Conservation (phyloP, 1,139 yeast genomes). For the Candida sojae region DNA sequence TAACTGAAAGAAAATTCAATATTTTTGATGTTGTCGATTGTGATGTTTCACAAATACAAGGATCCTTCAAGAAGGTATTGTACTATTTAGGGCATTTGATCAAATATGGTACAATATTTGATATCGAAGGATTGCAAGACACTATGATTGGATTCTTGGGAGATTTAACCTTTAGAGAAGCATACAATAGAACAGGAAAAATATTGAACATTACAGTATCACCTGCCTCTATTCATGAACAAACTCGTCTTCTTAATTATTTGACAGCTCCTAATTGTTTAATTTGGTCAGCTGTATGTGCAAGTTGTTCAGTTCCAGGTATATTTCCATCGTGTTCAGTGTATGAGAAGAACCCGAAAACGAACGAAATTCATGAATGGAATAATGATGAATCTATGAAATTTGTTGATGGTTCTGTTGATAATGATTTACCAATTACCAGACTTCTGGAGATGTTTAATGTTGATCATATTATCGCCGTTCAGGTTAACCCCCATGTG, state of each 20-base stretch:
- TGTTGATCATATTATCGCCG: constrained; percentile 94
- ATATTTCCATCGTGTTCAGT: constrained; percentile 85
- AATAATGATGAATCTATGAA: constrained; percentile 73
- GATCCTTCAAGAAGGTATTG: constrained; percentile 42
- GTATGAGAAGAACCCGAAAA: constrained; percentile 76
- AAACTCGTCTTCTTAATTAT: constrained; percentile 46
- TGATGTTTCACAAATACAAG: constrained; percentile 34
- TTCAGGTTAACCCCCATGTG: constrained; percentile 96
- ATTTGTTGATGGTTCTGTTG: constrained; percentile 95
- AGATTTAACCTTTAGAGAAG: constrained; percentile 73
- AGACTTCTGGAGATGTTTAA: constrained; percentile 93
- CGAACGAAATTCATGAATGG: constrained; percentile 77
- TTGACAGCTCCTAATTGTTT: constrained; percentile 52
- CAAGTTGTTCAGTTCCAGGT: constrained; percentile 93
- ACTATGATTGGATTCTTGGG: constrained; percentile 86
- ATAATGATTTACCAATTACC: constrained; percentile 88
- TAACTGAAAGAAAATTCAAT: constrained; percentile 62
- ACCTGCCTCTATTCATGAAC: constrained; percentile 67
- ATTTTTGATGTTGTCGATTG: constrained; percentile 53
- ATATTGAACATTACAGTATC: constrained; percentile 57
- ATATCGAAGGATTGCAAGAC: constrained; percentile 65
- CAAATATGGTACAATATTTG: constrained; percentile 87
- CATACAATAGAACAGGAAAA: constrained; percentile 60
- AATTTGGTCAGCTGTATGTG: constrained; percentile 89
- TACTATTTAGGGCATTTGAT: constrained; percentile 52